These are phyloP conservation scores for Magnaporthiopsis poae DNA, from an alignment of 2,329 filamentous ascomycete species.

Conservation along the genomic window DNA sequence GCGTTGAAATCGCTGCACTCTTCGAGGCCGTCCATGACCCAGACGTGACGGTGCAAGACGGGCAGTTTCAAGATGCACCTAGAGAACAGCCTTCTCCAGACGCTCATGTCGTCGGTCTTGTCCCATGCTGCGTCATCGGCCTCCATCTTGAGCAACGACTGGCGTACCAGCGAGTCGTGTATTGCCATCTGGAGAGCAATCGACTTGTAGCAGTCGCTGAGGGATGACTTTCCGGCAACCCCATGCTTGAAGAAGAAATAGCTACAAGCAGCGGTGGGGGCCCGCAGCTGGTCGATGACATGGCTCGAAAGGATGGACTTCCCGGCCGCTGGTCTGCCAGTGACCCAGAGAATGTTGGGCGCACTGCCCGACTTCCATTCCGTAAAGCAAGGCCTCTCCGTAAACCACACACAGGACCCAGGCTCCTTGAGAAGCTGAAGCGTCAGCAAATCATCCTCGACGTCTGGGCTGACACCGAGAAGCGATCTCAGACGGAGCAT, in stretches of 20 bases:
- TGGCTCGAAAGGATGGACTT: neutral
- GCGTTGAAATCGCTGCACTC: conserved; percentile 18
- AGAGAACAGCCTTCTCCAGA: neutral
- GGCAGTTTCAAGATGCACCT: conserved; percentile 17
- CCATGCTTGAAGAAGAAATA: conserved; percentile 2
- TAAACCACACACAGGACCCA: neutral
- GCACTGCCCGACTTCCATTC: neutral
- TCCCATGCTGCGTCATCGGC: neutral
- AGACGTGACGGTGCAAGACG: conserved; percentile 15
- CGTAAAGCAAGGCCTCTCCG: neutral
- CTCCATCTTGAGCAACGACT: neutral
- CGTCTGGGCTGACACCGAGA: neutral
- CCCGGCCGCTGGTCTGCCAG: neutral
- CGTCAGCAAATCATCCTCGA: neutral
- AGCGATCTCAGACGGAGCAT: neutral
- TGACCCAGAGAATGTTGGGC: neutral
- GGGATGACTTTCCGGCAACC: neutral
- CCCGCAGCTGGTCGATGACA: neutral
- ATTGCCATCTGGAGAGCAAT: neutral
- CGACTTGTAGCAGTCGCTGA: neutral
- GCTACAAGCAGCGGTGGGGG: neutral
- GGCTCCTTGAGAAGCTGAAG: neutral
- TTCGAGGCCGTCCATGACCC: conserved; percentile 23
- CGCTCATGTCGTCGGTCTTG: neutral
- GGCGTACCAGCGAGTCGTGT: neutral